phyloP scores from a whole-genome alignment of 1,139 yeast genomes.

The Debaryomyces singareniensis region DNA sequence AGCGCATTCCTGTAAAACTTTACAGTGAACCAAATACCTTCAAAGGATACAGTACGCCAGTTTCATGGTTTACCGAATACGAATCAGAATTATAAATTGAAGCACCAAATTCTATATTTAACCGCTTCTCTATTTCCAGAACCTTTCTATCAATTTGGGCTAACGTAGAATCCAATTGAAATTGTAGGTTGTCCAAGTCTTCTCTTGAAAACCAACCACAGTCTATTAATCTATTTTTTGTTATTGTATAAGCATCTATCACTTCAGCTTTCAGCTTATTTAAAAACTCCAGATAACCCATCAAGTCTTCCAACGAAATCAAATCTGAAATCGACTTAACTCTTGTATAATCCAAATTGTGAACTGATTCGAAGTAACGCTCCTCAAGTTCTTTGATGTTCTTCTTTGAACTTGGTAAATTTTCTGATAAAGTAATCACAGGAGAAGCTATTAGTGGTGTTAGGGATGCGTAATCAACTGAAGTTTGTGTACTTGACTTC shows the following conservation, averaged over 20 bases:
- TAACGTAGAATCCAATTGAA: slow-evolving; percentile 27
- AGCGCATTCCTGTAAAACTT: too few species aligned
- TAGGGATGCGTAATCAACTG: slow-evolving; percentile 11
- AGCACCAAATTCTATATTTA: slow-evolving; percentile 20
- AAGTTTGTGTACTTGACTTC: background rate
- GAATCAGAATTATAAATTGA: slow-evolving; percentile 8
- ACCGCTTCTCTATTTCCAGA: slow-evolving; percentile 24
- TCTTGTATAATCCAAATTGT: slow-evolving; percentile 6
- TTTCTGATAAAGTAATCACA: slow-evolving; percentile 36
- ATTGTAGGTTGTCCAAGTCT: slow-evolving; percentile 35
- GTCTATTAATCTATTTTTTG: slow-evolving; percentile 27
- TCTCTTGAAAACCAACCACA: slow-evolving; percentile 44
- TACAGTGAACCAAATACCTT: too few species aligned
- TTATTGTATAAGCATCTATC: slow-evolving; percentile 28
- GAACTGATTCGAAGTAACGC: slow-evolving; percentile 25
- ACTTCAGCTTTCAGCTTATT: slow-evolving; percentile 25
- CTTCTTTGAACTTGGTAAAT: slow-evolving; percentile 22
- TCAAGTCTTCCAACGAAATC: slow-evolving; percentile 23
- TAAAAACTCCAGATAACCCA: slow-evolving; percentile 26
- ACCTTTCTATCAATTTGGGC: slow-evolving; percentile 29
- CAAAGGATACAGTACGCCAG: too few species aligned
- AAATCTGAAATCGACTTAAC: slow-evolving; percentile 20
- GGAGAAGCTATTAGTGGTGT: slow-evolving; percentile 36
- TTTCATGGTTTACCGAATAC: too few species aligned
- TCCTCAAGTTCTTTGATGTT: slow-evolving; percentile 30